A percentile compares a stretch with the other conserved stretches of the same genome.
Evolutionary conservation across 2,329 filamentous ascomycete genomes (phyloP).

Genomic region (Aspergillus hortae): DNA sequence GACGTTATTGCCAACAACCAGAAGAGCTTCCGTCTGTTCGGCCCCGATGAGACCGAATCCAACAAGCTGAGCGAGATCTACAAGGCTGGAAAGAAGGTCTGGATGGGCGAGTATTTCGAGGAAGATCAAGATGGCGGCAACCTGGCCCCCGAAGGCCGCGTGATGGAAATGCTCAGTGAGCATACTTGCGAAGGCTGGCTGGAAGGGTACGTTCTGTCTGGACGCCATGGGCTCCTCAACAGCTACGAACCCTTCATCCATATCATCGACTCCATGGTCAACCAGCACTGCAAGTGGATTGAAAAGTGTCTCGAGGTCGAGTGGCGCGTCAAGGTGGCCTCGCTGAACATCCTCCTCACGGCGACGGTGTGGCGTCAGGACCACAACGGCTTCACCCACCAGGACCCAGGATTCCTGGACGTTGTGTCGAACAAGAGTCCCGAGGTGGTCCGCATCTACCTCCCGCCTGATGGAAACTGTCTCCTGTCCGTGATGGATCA

Average conservation of each 20-base stretch:
- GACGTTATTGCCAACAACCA: constrained; percentile 65
- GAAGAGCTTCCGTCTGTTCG: constrained; percentile 70
- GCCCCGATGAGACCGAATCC: constrained; percentile 76
- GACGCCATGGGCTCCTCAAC: constrained; percentile 72
- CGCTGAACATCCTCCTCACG: constrained; percentile 75
- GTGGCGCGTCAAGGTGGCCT: constrained; percentile 70
- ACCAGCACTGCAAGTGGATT: constrained; percentile 82
- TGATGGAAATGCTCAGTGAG: constrained; percentile 83
- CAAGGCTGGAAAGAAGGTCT: constrained; percentile 72
- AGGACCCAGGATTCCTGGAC: constrained; percentile 76
- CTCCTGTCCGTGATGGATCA: constrained; percentile 73
- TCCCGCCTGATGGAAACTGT: constrained; percentile 76
- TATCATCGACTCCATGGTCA: constrained; percentile 81
- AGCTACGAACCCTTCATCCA: constrained; percentile 82
- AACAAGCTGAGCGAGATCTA: constrained; percentile 74
- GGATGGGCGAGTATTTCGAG: constrained; percentile 74
- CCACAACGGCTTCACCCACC: constrained; percentile 80
- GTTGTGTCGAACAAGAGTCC: constrained; percentile 77
- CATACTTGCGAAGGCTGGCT: constrained; percentile 78
- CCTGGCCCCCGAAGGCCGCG: constrained; percentile 62
- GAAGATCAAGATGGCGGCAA: constrained; percentile 74
- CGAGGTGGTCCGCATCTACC: constrained; percentile 75
- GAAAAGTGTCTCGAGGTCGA: constrained; percentile 77
- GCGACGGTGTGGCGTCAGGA: constrained; percentile 79
- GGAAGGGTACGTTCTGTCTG: constrained; percentile 72